These are phyloP conservation scores for Ceratobasidium sp. DNA, from an alignment of 1,284 basidiomycete genomes.

Conservation along the genomic window DNA sequence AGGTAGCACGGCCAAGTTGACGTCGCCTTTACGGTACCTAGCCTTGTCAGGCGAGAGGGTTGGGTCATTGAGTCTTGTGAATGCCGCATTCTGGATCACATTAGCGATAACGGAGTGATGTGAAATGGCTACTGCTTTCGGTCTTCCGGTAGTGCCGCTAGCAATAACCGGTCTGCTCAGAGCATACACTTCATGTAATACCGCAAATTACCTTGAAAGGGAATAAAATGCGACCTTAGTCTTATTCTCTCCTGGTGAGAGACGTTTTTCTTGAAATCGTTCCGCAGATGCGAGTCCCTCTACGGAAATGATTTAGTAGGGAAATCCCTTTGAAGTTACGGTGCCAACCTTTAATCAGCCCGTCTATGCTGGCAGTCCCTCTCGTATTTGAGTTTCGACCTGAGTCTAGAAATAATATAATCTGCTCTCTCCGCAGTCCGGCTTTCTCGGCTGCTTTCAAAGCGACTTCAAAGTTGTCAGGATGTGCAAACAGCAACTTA, in stretches of 20 bases:
- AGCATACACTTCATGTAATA: too few relatives aligned
- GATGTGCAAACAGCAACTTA: slow-evolving; percentile 69
- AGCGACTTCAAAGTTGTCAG: slow-evolving; percentile 66
- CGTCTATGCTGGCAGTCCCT: neutral
- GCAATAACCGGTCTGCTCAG: too few relatives aligned
- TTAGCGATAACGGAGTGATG: slow-evolving; percentile 78
- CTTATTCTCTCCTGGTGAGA: slow-evolving; percentile 75
- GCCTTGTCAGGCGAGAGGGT: slow-evolving; percentile 53
- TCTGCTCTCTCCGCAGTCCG: slow-evolving; percentile 67
- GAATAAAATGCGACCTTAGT: slow-evolving; percentile 78
- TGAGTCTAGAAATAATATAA: slow-evolving; percentile 54
- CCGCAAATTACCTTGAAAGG: slow-evolving; percentile 64
- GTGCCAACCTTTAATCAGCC: neutral
- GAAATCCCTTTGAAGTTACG: neutral
- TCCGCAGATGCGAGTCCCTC: neutral
- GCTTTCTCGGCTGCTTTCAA: slow-evolving; percentile 64
- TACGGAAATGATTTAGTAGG: neutral
- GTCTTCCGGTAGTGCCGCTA: slow-evolving; percentile 85
- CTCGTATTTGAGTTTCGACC: neutral
- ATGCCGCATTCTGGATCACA: slow-evolving; percentile 69
- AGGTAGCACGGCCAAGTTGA: slow-evolving; percentile 60
- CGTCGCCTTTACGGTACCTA: slow-evolving; percentile 68
- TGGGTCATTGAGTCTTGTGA: slow-evolving; percentile 64
- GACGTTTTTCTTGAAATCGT: slow-evolving; percentile 64
- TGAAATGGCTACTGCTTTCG: slow-evolving; percentile 81